A percentile compares a stretch with the other conserved stretches of the same genome.
phyloP scores from a whole-genome alignment of 2,329 filamentous ascomycete species.

The Aureobasidium subglaciale region DNA sequence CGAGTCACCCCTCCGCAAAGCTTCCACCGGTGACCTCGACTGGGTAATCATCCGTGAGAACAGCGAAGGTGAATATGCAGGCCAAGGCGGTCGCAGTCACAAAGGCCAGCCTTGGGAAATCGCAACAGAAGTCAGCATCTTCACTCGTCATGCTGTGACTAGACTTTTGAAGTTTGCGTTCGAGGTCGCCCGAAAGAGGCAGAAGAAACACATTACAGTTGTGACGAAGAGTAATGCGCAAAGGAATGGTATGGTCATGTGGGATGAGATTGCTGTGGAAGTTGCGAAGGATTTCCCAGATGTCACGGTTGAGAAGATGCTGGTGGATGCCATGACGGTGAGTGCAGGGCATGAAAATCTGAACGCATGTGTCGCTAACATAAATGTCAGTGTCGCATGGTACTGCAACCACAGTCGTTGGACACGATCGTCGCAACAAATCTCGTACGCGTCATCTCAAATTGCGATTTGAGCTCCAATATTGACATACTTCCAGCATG shows the following conservation, averaged over 20 bases:
- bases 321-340: constrained; percentile 64
- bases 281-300: constrained; percentile 53
- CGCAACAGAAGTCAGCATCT: constrained; percentile 57
- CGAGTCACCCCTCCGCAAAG: constrained; percentile 47
- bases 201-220: constrained; percentile 53
- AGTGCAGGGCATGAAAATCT: too few relatives aligned
- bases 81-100: constrained; percentile 57
- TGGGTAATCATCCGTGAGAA: constrained; percentile 63
- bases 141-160: constrained; percentile 54
- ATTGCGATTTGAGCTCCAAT: constrained; percentile 51
- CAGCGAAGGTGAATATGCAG: constrained; percentile 60
- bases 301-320: constrained; percentile 57
- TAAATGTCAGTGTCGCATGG: constrained; percentile 48
- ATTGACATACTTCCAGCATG: constrained; percentile 36
- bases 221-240: constrained; percentile 62
- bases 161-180: constrained; percentile 58
- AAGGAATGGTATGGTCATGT: constrained; percentile 60
- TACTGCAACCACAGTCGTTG: constrained; percentile 29
- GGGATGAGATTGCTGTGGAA: constrained; percentile 55
- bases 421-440: constrained; percentile 37
- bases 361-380: too few relatives aligned
- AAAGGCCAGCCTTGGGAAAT: constrained; percentile 52
- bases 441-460: constrained; percentile 17
- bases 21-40: constrained; percentile 53
- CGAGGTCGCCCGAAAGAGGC: constrained; percentile 50